phyloP scores from a whole-genome alignment of 148 eudicot genomes.

The Tetragonia tetragonoides region DNA sequence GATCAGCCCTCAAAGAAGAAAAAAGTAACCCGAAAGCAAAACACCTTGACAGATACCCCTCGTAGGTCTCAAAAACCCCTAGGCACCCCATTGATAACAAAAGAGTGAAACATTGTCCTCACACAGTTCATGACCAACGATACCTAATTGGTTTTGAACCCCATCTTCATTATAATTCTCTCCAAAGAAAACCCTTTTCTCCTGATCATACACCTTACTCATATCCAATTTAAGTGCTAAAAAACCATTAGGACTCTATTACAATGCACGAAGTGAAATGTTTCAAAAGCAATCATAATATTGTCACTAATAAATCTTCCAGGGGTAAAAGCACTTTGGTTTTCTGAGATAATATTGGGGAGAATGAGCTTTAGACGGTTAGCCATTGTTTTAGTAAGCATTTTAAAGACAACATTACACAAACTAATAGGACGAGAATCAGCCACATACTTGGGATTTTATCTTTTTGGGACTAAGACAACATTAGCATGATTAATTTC shows the following conservation, averaged over 20 bases:
- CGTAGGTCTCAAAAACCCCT: neutral
- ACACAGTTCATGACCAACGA: neutral
- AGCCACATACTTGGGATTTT: neutral
- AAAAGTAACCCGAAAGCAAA: neutral
- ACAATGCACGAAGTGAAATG: neutral
- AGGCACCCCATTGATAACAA: neutral
- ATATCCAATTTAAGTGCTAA: too few species aligned
- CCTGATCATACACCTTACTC: too few species aligned
- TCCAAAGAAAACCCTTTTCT: too few species aligned
- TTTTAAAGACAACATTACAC: neutral
- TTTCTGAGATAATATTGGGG: neutral
- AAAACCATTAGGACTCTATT: neutral
- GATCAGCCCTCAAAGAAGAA: neutral
- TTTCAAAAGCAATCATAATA: neutral
- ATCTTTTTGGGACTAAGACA: neutral
- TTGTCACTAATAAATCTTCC: too few species aligned
- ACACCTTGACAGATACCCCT: neutral
- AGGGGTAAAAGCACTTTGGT: slow-evolving; percentile 5
- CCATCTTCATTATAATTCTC: neutral
- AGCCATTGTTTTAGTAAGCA: neutral
- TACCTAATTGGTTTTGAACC: neutral
- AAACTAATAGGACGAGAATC: neutral
- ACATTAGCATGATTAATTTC: neutral
- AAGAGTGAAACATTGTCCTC: neutral
- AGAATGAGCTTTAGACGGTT: neutral